Evolutionary conservation across 2,329 filamentous ascomycete genomes (phyloP).

Genomic region (Cordyceps cicadae): DNA sequence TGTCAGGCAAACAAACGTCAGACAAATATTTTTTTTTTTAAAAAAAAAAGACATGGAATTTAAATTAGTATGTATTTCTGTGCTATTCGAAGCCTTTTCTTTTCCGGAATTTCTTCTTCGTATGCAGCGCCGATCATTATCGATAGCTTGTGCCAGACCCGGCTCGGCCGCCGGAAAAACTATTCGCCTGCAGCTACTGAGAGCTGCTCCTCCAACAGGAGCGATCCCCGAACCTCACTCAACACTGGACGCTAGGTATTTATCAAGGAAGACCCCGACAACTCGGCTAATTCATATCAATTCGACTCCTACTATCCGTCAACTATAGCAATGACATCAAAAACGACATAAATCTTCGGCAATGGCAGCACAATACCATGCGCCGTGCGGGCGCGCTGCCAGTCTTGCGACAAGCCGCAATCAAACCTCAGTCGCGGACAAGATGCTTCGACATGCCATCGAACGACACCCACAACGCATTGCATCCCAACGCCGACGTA

Average conservation of each 20-base stretch:
- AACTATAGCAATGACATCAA: background rate
- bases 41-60: no score
- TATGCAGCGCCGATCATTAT: background rate
- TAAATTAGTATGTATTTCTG: no score
- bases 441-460: conserved; percentile 25
- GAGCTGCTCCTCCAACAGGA: no score
- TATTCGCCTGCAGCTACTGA: background rate
- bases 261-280: background rate
- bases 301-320: background rate
- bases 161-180: background rate
- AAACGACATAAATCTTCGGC: background rate
- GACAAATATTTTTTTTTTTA: no score
- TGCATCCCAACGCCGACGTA: conserved; percentile 18
- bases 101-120: background rate
- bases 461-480: conserved; percentile 22
- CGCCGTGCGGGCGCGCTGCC: conserved; percentile 20
- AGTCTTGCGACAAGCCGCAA: conserved; percentile 16
- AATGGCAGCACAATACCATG: conserved; percentile 25
- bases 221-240: no score
- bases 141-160: no score
- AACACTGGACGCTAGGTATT: no score
- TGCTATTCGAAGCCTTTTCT: background rate
- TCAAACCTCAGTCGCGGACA: conserved; percentile 26
- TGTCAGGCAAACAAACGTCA: no score
- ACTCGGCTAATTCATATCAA: background rate